These are phyloP conservation scores for Trypanosoma brucei DNA, from an alignment of 208 protist species.

Conservation along the genomic window DNA sequence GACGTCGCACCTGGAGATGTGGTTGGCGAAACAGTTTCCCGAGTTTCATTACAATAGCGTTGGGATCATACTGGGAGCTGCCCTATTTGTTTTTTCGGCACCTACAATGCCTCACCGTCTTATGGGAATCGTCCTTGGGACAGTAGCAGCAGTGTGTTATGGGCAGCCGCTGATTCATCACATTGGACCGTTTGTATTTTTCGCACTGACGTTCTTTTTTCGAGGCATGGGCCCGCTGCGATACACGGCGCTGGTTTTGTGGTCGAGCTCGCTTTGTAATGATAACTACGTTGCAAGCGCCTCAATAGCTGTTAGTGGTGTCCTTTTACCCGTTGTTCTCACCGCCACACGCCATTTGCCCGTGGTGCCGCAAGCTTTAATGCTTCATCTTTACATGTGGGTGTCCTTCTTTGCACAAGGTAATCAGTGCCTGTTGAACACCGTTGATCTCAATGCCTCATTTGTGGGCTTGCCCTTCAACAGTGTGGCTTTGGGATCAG, in stretches of 20 bases:
- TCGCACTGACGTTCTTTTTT: constrained; percentile 7
- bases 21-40: constrained; percentile 11
- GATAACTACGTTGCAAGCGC: constrained; percentile 30
- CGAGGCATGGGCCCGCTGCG: neutral
- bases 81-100: constrained; percentile 2
- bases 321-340: constrained; percentile 25
- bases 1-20: constrained; percentile 29
- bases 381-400: constrained; percentile 42
- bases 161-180: constrained; percentile 46
- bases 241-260: constrained; percentile 47
- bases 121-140: constrained; percentile 3
- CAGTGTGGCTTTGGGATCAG: constrained; percentile 40
- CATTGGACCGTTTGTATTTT: constrained; percentile 29
- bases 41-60: constrained; percentile 15
- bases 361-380: constrained; percentile 21
- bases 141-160: constrained; percentile 24
- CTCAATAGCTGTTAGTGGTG: constrained; percentile 42
- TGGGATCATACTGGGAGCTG: constrained; percentile 22
- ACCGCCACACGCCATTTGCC: constrained; percentile 11
- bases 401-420: constrained; percentile 62
- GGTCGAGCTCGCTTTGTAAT: constrained; percentile 53
- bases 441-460: constrained; percentile 74
- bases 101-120: constrained; percentile 3
- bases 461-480: constrained; percentile 62
- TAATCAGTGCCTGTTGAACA: constrained; percentile 69